Conservation (phyloP, 202 grass and related monocot species). For the Schoenoplectus triqueter region DNA sequence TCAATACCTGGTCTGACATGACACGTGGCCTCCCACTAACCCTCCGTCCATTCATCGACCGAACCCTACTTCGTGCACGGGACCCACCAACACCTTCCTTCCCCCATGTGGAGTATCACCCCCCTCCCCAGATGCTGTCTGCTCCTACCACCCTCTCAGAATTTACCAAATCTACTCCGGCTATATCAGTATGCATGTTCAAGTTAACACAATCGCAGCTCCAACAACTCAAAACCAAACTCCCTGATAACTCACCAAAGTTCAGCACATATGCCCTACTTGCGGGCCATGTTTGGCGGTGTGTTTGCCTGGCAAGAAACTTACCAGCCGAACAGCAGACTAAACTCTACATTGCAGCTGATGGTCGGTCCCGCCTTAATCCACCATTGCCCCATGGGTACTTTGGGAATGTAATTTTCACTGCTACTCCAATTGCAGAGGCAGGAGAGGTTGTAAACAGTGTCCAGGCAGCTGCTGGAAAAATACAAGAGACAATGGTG, state of each 20-base stretch:
- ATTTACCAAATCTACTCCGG: conserved; percentile 47
- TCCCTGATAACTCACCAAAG: conserved; percentile 41
- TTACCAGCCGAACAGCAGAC: conserved; percentile 62
- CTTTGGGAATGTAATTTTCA: conserved; percentile 97
- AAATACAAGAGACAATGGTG: conserved; percentile 70
- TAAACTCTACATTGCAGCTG: conserved; percentile 90
- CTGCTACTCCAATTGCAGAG: conserved; percentile 64
- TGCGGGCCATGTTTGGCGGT: conserved; percentile 84
- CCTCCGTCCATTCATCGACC: conserved; percentile 72
- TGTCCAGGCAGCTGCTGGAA: conserved; percentile 48
- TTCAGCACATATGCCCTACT: conserved; percentile 85
- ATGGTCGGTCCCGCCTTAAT: conserved; percentile 74
- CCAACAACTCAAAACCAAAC: conserved; percentile 52
- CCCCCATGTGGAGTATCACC: conserved; percentile 85
- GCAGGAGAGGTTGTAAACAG: conserved; percentile 50
- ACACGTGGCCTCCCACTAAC: conserved; percentile 65
- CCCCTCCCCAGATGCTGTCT: conserved; percentile 67
- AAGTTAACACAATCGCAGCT: conserved; percentile 64
- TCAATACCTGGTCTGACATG: conserved; percentile 94
- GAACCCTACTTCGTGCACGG: conserved; percentile 70
- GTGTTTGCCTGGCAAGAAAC: conserved; percentile 73
- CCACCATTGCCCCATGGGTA: conserved; percentile 69
- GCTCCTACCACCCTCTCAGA: conserved; percentile 39
- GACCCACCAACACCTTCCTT: conserved; percentile 64
- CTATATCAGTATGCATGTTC: conserved; percentile 77